These are phyloP conservation scores for Solanum etuberosum DNA, from an alignment of 257 asterid species.

Conservation along the genomic window DNA sequence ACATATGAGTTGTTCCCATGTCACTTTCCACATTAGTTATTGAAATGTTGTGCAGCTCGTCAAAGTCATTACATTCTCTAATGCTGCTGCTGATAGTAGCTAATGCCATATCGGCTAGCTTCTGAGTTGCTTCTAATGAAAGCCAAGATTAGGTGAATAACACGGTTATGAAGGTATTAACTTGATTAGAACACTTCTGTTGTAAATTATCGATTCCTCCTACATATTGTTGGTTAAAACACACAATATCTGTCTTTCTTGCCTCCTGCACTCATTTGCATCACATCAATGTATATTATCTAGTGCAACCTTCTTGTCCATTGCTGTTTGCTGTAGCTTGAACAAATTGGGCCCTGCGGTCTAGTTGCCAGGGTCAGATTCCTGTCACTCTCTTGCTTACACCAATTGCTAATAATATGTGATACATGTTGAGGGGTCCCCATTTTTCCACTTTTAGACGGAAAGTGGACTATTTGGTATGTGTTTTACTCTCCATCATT, in stretches of 20 bases:
- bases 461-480: slow-evolving; percentile 15
- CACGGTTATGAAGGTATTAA: neutral
- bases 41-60: neutral
- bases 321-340: slow-evolving; percentile 17
- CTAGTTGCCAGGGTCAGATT: slow-evolving; percentile 8
- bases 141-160: neutral
- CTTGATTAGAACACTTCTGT: neutral
- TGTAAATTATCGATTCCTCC: neutral
- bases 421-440: slow-evolving; percentile 17
- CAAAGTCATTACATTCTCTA: neutral
- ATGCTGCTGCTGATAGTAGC: neutral
- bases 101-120: neutral
- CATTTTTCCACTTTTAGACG: slow-evolving; percentile 8
- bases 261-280: slow-evolving; percentile 7
- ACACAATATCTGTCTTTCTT: neutral
- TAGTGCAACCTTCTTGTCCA: slow-evolving; percentile 7
- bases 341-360: slow-evolving; percentile 18
- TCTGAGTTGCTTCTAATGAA: neutral
- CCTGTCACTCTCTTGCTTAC: slow-evolving; percentile 3
- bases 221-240: neutral
- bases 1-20: slow-evolving; percentile 3
- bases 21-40: neutral
- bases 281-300: slow-evolving; percentile 1
- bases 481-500: slow-evolving; percentile 2
- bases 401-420: neutral